Base-by-base conservation (phyloP, 2,329 filamentous ascomycete species). In the Ophiostoma triangulosporum region DNA sequence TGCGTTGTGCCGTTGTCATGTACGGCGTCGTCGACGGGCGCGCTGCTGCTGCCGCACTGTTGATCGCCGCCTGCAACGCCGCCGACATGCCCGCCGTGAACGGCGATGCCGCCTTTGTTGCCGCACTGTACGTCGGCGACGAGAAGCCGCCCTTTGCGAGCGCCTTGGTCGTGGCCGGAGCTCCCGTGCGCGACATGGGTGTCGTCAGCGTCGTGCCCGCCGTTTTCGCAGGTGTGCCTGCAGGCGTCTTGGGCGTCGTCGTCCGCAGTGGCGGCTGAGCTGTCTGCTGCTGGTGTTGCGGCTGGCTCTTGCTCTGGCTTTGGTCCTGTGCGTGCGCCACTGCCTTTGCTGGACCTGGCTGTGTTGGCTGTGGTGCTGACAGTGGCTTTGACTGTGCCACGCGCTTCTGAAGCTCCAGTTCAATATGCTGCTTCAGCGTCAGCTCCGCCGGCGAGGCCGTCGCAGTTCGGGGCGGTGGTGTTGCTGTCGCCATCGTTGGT, bases 51-150 rank as follows among this genome's bases (percentile, higher is more conserved):
- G 54, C 54, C 6, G 54, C 54, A 12, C 52, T 55, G 29, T 52
- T 55, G 31, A 52, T 55, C 29, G 54, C 54, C 9, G 49, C 48
- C 33, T 46, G 49, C 29, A 56, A 22, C 4, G 54, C 54, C 1
- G 54, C 54, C 31, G 54, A 27, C 54, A 55, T 55, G 20, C 54
- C 54, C 0, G 54, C 54, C 24, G 54, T 56, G 12, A 56, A 26
- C 3, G 50, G 26, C n/a, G 50, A 51, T n/a, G 50, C 50, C 1
- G 50, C 50, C 14, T 22, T 40, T 11, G 32, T 51, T 8, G 50
- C 50, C n/a, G 50, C 50, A 17, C 24, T 51, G 33, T 27, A 51
- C 9, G n/a, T 31, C 8, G 35, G 33, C 22, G 49, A 51, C 1
- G 35, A 40, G 33, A 40, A 51, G 2, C 32, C 49, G 26, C 20